Percentiles rank a stretch among this genome's conserved stretches.
Conservation (phyloP, 2,329 filamentous ascomycete species). For the Pseudohalonectria lignicola region DNA sequence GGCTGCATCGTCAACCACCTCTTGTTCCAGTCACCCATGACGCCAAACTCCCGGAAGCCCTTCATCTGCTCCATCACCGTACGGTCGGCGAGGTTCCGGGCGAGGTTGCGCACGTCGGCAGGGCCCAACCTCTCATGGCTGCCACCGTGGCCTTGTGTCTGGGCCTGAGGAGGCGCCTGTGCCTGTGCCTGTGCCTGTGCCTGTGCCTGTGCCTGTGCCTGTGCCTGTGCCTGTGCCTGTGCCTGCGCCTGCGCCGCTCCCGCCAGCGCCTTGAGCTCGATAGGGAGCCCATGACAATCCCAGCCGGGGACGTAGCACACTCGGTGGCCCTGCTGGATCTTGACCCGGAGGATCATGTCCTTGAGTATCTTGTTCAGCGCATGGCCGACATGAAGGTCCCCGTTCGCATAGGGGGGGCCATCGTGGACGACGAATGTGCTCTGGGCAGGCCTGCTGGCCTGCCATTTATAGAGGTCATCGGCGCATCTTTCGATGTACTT, state of each 20-base stretch:
- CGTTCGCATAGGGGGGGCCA: conserved; percentile 95
- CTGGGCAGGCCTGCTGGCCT: conserved; percentile 43
- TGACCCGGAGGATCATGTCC: conserved; percentile 77
- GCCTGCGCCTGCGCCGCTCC: conserved; percentile 11
- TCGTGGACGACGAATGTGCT: conserved; percentile 77
- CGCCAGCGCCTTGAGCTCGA: conserved; percentile 88
- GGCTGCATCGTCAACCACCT: conserved; percentile 73
- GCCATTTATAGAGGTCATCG: conserved; percentile 86
- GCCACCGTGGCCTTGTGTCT: not conserved
- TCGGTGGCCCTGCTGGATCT: conserved; percentile 65
- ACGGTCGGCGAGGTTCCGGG: conserved; percentile 53
- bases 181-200: conserved; percentile 3
- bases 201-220: conserved; percentile 2
- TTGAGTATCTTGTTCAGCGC: conserved; percentile 96
- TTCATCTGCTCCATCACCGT: conserved; percentile 65
- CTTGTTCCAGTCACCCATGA: conserved; percentile 73
- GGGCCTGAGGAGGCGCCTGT: not conserved
- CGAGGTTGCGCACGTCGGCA: conserved; percentile 51
- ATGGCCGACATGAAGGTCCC: conserved; percentile 82
- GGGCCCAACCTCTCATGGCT: conserved; percentile 27
- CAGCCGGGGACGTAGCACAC: conserved; percentile 84
- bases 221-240: no score
- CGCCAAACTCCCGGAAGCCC: conserved; percentile 60
- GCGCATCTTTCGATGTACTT: conserved; percentile 65
- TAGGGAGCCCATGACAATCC: conserved; percentile 96